These are phyloP conservation scores for Thalassiosira gravida DNA, from an alignment of 352 stramenopile genomes.

Conservation along the genomic window DNA sequence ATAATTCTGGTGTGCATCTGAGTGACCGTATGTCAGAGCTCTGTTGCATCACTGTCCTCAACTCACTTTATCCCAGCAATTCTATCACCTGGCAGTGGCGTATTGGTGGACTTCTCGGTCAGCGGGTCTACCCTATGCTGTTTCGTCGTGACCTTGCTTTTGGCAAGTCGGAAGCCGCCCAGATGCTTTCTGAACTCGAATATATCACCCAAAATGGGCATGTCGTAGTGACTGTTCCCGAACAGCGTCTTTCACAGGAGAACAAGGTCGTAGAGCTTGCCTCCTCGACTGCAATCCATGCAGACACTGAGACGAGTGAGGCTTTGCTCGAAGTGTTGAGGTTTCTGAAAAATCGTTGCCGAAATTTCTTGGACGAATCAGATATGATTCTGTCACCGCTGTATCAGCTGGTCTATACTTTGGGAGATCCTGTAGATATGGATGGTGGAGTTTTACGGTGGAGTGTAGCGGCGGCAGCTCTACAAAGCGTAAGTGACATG, in stretches of 20 bases:
- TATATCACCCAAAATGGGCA: not conserved
- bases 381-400: constrained; percentile 6
- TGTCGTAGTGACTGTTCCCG: constrained; percentile 15
- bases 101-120: constrained; percentile 13
- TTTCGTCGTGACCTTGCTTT: constrained; percentile 10
- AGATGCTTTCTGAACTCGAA: not conserved
- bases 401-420: constrained; percentile 24
- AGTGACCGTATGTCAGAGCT: not conserved
- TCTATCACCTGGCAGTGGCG: not conserved
- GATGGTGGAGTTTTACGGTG: constrained; percentile 10
- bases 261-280: constrained; percentile 25
- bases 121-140: constrained; percentile 8
- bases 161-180: not conserved
- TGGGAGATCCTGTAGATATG: constrained; percentile 16
- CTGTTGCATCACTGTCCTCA: constrained; percentile 1
- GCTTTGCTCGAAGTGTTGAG: not conserved
- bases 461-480: not conserved
- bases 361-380: constrained; percentile 19
- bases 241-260: constrained; percentile 21
- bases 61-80: constrained; percentile 15
- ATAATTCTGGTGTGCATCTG: no score
- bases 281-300: not conserved
- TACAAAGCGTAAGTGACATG: not conserved
- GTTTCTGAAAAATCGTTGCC: not conserved
- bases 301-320: not conserved